Evolutionary conservation across 2,329 filamentous ascomycete species (phyloP).

Genomic region (Epichloe gansuensis): DNA sequence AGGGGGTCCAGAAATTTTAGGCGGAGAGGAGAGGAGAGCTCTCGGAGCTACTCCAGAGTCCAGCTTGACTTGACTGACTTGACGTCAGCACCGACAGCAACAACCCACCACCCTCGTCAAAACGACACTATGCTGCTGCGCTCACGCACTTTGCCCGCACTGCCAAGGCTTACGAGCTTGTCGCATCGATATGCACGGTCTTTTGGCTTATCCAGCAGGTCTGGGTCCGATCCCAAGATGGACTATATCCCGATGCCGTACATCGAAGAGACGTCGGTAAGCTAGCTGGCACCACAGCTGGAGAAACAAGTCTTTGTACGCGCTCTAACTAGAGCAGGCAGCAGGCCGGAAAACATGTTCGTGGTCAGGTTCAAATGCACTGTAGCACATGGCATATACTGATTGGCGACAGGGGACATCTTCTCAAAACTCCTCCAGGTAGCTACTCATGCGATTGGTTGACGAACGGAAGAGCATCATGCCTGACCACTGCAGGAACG

Average conservation of each 20-base stretch:
- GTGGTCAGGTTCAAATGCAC: conserved; percentile 12
- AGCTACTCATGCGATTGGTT: conserved; percentile 6
- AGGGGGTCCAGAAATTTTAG: not conserved
- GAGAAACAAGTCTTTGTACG: not conserved
- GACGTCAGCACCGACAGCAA: not conserved
- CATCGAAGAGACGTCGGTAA: conserved; percentile 34
- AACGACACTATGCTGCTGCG: conserved; percentile 18
- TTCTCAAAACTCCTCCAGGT: conserved; percentile 71
- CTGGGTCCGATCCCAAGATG: conserved; percentile 17
- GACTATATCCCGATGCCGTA: conserved; percentile 44
- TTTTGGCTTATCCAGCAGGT: conserved; percentile 29
- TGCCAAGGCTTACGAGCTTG: conserved; percentile 17
- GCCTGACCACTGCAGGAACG: conserved; percentile 49
- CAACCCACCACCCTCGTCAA: not conserved
- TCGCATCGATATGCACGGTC: conserved; percentile 23
- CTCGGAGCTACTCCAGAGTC: not conserved
- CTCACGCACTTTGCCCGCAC: conserved; percentile 17
- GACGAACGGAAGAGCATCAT: not conserved
- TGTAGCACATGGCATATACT: conserved; percentile 3
- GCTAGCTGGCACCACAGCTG: conserved; percentile 5
- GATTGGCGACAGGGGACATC: conserved; percentile 52
- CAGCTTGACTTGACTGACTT: not conserved
- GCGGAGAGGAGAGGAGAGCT: not conserved
- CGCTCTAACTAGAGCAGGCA: conserved; percentile 38
- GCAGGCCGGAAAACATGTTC: conserved; percentile 68